Evolutionary conservation across 306 rosid genomes (phyloP), one percentile per base, ranked within the genome.

Genomic region (Vigna reflexopilosa): DNA sequence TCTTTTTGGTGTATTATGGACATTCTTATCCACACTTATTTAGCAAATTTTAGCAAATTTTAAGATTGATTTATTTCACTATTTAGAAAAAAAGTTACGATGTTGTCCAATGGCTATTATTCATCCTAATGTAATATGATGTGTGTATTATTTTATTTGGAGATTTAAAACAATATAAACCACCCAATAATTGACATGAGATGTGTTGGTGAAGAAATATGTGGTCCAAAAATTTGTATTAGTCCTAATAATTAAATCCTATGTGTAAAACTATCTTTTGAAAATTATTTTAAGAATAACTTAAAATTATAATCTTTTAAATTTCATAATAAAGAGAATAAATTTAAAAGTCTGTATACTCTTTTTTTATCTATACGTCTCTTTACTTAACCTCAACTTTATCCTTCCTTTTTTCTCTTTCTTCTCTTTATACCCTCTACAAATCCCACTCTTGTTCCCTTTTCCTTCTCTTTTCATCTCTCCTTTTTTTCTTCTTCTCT

Each of bases 81-180:
- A 19, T 45, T 45, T n/a, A n/a, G 42, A 6, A 5, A 47, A 47
- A 61, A 64, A n/a, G 48, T 63, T 15, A 9, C 58, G 13, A 19
- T 42, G 40, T 10, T 59, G 17, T 61, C 42, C 7, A 30, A 58
- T 55, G 40, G 2, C 4, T 26, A 13, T 14, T 58, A 5, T 24
- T 26, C 3, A 54, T 55, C 14, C 20, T 58, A 24, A 24, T 8
- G 63, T 56, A 32, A 56, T 22, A 5, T 1, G n/a, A 58, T 58
- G 6, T 22, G 64, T 15, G 15, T 24, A n/a, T 38, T n/a, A 38
- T 64, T 16, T 64, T 38, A 14, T 65, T 66, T 66, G 52, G 6
- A 67, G 72, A 67, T 38, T 67, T 67, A 42, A 67, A 67, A 44
- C 45, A 44, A 66, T 68, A 45, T 14, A 47, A 22, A 13, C 13